Evolutionary conservation across 2,329 filamentous ascomycete species (phyloP).

Genomic region (Tolypocladium tundrense): DNA sequence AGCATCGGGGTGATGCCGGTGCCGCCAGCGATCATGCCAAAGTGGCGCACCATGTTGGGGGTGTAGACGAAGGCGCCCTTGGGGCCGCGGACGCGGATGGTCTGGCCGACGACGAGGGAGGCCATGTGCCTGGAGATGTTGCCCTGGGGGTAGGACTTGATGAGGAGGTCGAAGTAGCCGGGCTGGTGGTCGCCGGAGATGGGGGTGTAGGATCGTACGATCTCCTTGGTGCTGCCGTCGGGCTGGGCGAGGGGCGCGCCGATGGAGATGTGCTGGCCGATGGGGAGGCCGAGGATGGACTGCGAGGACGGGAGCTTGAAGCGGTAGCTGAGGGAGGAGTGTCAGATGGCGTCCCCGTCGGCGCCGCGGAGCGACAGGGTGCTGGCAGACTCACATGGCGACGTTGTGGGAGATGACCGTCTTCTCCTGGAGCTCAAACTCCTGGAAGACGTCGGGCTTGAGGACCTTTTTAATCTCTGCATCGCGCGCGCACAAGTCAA

Average conservation of each 20-base stretch:
- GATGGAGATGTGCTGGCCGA: slow-evolving; percentile 98
- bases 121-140: slow-evolving; percentile 96
- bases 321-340: slow-evolving; percentile 58
- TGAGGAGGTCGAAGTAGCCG: slow-evolving; percentile 89
- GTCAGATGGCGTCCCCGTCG: background rate
- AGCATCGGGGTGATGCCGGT: slow-evolving; percentile 99
- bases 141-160: slow-evolving; percentile 95
- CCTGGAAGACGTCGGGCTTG: slow-evolving; percentile 78
- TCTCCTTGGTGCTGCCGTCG: slow-evolving; percentile 68
- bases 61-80: slow-evolving; percentile 98
- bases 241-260: slow-evolving; percentile 60
- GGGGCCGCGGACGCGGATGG: slow-evolving; percentile 83
- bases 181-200: slow-evolving; percentile 82
- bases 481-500: background rate
- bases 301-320: slow-evolving; percentile 71
- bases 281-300: slow-evolving; percentile 87
- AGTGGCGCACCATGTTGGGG: slow-evolving; percentile 90
- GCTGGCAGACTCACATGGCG: slow-evolving; percentile 61
- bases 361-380: background rate
- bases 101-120: slow-evolving; percentile 69
- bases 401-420: slow-evolving; percentile 96
- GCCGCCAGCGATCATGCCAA: slow-evolving; percentile 96
- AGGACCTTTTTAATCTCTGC: slow-evolving; percentile 71
- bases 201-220: slow-evolving; percentile 85
- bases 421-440: slow-evolving; percentile 91